Conservation (phyloP, 2,329 filamentous ascomycete genomes). For the Ciborinia camelliae region DNA sequence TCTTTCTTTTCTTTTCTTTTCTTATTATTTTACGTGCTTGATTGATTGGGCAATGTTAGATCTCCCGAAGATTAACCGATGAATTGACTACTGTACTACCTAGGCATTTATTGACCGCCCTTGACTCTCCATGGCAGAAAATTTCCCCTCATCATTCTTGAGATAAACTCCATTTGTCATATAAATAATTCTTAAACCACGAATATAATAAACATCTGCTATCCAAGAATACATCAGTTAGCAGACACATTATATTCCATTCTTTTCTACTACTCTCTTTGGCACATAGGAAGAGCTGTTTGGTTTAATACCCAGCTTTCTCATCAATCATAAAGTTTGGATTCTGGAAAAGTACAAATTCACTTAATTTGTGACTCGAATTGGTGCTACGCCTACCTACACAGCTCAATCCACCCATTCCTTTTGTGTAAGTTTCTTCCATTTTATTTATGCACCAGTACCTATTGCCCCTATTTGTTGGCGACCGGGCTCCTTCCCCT, state of each 20-base stretch:
- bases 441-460: background rate
- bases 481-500: too few species aligned
- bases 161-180: background rate
- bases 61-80: background rate
- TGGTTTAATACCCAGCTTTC: background rate
- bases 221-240: background rate
- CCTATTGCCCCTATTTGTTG: background rate
- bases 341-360: background rate
- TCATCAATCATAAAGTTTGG: background rate
- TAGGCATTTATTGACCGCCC: constrained; percentile 1
- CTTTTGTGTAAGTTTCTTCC: background rate
- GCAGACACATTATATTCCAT: background rate
- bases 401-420: background rate
- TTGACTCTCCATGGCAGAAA: background rate
- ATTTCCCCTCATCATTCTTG: background rate
- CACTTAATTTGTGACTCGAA: background rate
- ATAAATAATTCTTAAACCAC: background rate
- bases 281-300: background rate
- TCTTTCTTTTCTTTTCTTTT: too few species aligned
- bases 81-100: too few species aligned
- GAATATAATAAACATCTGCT: background rate
- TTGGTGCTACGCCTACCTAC: too few species aligned
- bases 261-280: background rate
- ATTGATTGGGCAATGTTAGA: background rate
- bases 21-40: too few species aligned